phyloP scores from a whole-genome alignment of 2,329 filamentous ascomycete species.

The Septoria linicola region DNA sequence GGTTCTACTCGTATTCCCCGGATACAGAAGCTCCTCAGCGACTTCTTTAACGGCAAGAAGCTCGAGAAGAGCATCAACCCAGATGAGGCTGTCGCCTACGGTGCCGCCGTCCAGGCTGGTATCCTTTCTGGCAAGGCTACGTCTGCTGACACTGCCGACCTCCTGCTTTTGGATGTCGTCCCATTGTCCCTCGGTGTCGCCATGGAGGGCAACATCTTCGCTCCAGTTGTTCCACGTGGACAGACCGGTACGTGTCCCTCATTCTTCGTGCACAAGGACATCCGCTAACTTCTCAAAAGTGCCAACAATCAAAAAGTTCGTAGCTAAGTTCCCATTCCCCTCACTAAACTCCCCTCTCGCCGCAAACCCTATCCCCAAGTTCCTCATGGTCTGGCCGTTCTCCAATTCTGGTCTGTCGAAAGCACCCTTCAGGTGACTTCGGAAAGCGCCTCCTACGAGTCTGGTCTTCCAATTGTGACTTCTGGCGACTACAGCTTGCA shows the following conservation, averaged over 20 bases:
- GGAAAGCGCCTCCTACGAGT: too few species aligned
- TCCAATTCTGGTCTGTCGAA: too few species aligned
- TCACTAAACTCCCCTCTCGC: neutral
- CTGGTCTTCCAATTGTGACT: too few species aligned
- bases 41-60: constrained; percentile 99
- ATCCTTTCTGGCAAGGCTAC: constrained; percentile 98
- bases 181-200: constrained; percentile 97
- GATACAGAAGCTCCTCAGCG: constrained; percentile 98
- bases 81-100: constrained; percentile 98
- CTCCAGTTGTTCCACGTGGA: constrained; percentile 74
- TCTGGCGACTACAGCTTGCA: too few species aligned
- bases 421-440: too few species aligned
- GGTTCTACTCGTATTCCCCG: constrained; percentile 97
- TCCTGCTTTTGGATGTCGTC: constrained; percentile 93
- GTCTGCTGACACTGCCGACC: constrained; percentile 88
- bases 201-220: constrained; percentile 99
- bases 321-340: neutral
- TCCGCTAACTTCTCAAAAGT: neutral
- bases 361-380: constrained; percentile 1
- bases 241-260: constrained; percentile 38
- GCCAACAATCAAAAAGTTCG: constrained; percentile 14
- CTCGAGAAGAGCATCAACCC: constrained; percentile 99
- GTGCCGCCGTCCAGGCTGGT: constrained; percentile 97
- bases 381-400: too few species aligned
- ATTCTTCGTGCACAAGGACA: neutral